Evolutionary conservation across 805 yeast species (phyloP), one percentile per base, ranked within the genome.

Genomic region (Myxozyma vanderwaltii): DNA sequence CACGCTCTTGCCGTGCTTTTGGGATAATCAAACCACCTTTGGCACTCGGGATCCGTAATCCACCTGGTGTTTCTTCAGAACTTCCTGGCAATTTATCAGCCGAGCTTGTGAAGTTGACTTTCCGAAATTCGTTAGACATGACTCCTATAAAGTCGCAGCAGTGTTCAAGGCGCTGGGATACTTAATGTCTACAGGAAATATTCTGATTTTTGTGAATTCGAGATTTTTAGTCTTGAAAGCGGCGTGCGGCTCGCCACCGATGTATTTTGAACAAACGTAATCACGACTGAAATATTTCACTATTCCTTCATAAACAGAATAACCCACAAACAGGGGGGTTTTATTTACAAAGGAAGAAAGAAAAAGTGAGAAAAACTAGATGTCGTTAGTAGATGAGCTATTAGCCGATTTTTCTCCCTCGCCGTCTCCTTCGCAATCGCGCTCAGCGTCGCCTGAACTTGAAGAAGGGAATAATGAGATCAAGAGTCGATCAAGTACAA

Each of bases 301-400:
- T 27, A 12, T 7, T 7, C 8, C 6, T 44, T 24, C 44, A 6
- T 7, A n/a, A n/a, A n/a, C n/a, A n/a, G n/a, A n/a, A n/a, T n/a
- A n/a, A n/a, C n/a, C n/a, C n/a, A n/a, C n/a, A n/a, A n/a, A n/a
- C n/a, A n/a, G n/a, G n/a, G n/a, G n/a, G n/a, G n/a, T n/a, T n/a
- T n/a, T n/a, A n/a, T n/a, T n/a, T n/a, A n/a, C n/a, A n/a, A n/a
- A n/a, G n/a, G n/a, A n/a, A n/a, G n/a, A n/a, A n/a, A n/a, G n/a
- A 29, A 29, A 29, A 29, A 29, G 10, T 29, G 10, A 6, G 23
- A 31, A 6, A 31, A 13, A 15, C 3, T n/a, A 26, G 31, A 74
- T 74, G 76, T 74, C 75, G 12, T 61, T 74, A 3, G 74, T 74
- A 10, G 78, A 76, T 46, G 77, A 75, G 55, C 69, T 77, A n/a